Base-by-base conservation (phyloP, 257 asterid species). In the Gynochthodes officinalis region DNA sequence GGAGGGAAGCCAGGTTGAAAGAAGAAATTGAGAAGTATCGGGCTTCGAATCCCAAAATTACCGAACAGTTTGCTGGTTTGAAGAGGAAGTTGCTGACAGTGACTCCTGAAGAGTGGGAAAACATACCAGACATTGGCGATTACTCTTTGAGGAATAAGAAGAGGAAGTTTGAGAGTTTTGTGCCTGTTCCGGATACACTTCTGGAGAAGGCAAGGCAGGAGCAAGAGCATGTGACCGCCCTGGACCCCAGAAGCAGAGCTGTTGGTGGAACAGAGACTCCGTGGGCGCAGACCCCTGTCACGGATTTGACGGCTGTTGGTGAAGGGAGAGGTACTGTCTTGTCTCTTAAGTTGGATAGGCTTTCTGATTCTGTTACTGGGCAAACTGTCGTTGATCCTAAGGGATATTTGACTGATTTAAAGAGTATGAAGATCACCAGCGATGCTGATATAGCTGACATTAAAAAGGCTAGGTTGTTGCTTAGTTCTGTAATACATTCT, bases 121-220 rank as follows among this genome's bases (percentile, higher is more conserved):
- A 85, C 67, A 93, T 93, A 74, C 98, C 98, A 0, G 97, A 93
- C 65, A 91, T 93, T 0, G 96, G 96, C 46, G 98, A 93, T 81
- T 89, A 93, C 75, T 83, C 96, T 0, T 81, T 72, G 60, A 86
- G 95, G 78, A 91, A 93, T 69, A 93, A 91, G 87, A 93, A 87
- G 91, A 91, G 79, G 83, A 88, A 90, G 83, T 93, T 93, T 66
- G 96, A 93, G 86, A 93, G 97, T 60, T 93, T 89, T 67, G 95
- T 89, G 7, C 96, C 98, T 0, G 93, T 93, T 67, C 97, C 97
- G 0, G 96, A 93, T 81, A 93, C 97, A 0, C 85, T 93, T 8
- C 72, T 93, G 76, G 98, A 93, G 86, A 93, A 86, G 82, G 98
- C 98, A 0, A 89, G 96, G 87, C 96, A 91, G 82, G 98, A 93